Evolutionary conservation across 345 rosid species (phyloP).

Genomic region (Xanthoceras sorbifolium): DNA sequence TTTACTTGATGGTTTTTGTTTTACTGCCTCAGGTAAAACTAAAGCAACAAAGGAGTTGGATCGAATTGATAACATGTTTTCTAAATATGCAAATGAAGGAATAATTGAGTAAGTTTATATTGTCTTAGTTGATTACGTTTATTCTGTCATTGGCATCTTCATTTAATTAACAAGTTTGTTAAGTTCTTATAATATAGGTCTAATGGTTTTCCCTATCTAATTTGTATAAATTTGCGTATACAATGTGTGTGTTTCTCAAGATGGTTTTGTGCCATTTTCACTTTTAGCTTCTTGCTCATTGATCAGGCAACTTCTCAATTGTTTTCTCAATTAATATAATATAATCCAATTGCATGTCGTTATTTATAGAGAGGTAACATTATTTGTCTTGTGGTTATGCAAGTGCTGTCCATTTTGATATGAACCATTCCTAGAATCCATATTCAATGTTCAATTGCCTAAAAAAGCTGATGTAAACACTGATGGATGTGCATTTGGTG

Average conservation of each 20-base stretch:
- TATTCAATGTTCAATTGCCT: background rate
- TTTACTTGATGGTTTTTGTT: background rate
- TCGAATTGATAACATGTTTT: slow-evolving; percentile 35
- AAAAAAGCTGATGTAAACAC: background rate
- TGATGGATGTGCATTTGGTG: background rate
- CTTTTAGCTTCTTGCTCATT: background rate
- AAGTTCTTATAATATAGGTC: no score
- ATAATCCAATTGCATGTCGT: background rate
- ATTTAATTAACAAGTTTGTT: background rate
- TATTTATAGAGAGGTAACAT: background rate
- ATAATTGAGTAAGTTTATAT: slow-evolving; percentile 50
- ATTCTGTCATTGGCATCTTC: background rate
- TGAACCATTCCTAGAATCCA: background rate
- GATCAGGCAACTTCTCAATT: background rate
- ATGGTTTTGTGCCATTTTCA: background rate
- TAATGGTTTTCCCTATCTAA: no score
- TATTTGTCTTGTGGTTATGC: background rate
- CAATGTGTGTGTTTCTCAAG: background rate
- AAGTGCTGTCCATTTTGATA: background rate
- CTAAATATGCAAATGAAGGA: slow-evolving; percentile 41
- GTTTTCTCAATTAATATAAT: background rate
- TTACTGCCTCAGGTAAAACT: slow-evolving; percentile 30
- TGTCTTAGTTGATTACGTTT: background rate
- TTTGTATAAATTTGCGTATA: background rate
- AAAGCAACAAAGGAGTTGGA: slow-evolving; percentile 26